These are phyloP conservation scores for Trypanosoma mega DNA, from an alignment of 208 protist species.

Conservation along the genomic window DNA sequence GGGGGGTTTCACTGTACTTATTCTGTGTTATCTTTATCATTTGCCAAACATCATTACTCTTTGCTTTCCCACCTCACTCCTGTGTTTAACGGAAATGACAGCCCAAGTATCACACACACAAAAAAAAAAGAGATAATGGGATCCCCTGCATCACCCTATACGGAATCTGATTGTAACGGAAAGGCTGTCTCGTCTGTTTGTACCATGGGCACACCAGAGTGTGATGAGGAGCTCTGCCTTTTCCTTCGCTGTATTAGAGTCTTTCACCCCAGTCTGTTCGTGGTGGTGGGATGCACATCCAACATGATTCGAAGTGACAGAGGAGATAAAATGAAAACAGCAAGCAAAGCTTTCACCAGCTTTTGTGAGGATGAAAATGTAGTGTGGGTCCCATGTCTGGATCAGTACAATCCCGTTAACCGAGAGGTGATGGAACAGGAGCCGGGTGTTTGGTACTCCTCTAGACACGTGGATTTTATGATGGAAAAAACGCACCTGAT, in stretches of 20 bases:
- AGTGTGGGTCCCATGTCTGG: constrained; percentile 66
- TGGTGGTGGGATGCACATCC: constrained; percentile 61
- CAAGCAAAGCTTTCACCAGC: constrained; percentile 11
- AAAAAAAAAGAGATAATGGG: no score
- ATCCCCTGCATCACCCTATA: no score
- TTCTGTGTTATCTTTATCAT: not conserved
- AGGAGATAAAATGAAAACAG: not conserved
- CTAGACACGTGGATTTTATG: constrained; percentile 82
- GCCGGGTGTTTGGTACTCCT: constrained; percentile 64
- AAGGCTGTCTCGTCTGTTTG: constrained; percentile 49
- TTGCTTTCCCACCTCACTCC: no score
- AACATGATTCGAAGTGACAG: constrained; percentile 24
- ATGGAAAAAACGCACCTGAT: constrained; percentile 87
- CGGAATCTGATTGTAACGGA: no score
- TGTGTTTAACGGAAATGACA: no score
- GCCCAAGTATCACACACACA: no score
- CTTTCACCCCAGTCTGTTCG: constrained; percentile 50
- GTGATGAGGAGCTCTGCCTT: constrained; percentile 64
- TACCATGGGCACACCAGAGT: constrained; percentile 85
- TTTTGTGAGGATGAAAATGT: constrained; percentile 36
- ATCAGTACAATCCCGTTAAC: constrained; percentile 53
- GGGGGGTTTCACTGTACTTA: not conserved
- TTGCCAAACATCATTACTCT: no score
- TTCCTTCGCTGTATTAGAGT: constrained; percentile 61
- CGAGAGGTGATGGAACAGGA: constrained; percentile 66